These are phyloP conservation scores for Nannochloris sp. DNA, from an alignment of 139 green algal species.

Conservation along the genomic window DNA sequence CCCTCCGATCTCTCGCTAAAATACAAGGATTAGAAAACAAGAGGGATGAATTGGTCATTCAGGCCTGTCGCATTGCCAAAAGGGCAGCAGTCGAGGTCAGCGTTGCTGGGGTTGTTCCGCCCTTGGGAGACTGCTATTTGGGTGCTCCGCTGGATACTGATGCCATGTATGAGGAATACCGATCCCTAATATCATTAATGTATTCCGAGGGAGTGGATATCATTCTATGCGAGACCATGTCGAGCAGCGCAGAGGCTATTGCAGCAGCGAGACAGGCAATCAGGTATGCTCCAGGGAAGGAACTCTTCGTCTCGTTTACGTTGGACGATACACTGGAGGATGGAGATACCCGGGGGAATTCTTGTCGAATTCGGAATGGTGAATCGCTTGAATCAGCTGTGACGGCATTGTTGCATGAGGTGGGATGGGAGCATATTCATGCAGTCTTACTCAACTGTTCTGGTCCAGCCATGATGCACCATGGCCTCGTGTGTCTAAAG, in stretches of 20 bases:
- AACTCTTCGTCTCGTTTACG: conserved; percentile 47
- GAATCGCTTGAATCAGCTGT: neutral
- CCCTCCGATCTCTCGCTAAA: conserved; percentile 24
- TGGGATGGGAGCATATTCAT: neutral
- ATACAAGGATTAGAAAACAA: neutral
- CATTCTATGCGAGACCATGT: conserved; percentile 50
- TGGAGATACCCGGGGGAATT: neutral
- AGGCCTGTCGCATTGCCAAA: neutral
- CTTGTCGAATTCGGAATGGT: neutral
- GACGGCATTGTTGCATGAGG: too few species aligned
- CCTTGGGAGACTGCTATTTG: conserved; percentile 25
- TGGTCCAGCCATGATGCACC: neutral
- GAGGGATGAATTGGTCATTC: too few species aligned
- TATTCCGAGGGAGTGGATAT: conserved; percentile 34
- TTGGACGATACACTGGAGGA: conserved; percentile 30
- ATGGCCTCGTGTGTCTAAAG: too few species aligned
- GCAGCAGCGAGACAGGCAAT: conserved; percentile 27
- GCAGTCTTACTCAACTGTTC: conserved; percentile 41
- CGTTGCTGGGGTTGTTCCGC: conserved; percentile 18
- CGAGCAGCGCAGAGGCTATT: conserved; percentile 26
- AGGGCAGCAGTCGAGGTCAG: neutral
- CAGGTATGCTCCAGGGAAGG: conserved; percentile 17
- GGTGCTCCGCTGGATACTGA: neutral
- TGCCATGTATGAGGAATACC: conserved; percentile 35
- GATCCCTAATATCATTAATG: conserved; percentile 22